Conservation (phyloP, 2,329 filamentous ascomycete genomes). For the Orbilia javanica region DNA sequence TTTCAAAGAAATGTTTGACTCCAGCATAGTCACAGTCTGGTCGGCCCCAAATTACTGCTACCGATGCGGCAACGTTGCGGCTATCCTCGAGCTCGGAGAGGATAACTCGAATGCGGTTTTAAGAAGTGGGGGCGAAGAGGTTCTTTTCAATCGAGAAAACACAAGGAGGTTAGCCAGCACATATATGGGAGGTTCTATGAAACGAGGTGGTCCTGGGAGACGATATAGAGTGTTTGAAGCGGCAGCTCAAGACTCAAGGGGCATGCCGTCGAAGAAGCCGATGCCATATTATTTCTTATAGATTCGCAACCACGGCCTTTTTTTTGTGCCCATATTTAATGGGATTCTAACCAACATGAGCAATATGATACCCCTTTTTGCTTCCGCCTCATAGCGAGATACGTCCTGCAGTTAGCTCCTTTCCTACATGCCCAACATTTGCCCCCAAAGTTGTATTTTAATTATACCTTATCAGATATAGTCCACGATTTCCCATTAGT, state of each 20-base stretch:
- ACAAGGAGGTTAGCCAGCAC: slow-evolving; percentile 64
- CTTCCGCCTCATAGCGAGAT: neutral
- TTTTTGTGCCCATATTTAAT: slow-evolving; percentile 1
- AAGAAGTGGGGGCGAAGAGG: slow-evolving; percentile 78
- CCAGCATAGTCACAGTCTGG: slow-evolving; percentile 98
- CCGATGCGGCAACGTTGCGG: slow-evolving; percentile 93
- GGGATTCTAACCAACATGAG: slow-evolving; percentile 32
- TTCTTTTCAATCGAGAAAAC: slow-evolving; percentile 70
- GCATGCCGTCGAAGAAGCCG: slow-evolving; percentile 99
- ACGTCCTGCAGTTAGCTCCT: slow-evolving; percentile 18
- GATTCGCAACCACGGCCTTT: slow-evolving; percentile 31
- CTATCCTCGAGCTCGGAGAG: slow-evolving; percentile 91
- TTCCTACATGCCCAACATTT: slow-evolving; percentile 19
- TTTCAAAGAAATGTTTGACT: slow-evolving; percentile 99
- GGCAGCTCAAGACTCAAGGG: slow-evolving; percentile 92
- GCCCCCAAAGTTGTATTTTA: slow-evolving; percentile 33
- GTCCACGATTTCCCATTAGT: neutral
- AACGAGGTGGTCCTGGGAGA: slow-evolving; percentile 79
- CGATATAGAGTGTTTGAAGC: slow-evolving; percentile 96
- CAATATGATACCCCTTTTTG: slow-evolving; percentile 51
- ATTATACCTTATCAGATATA: slow-evolving; percentile 22
- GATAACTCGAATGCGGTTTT: slow-evolving; percentile 78
- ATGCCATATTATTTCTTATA: slow-evolving; percentile 93
- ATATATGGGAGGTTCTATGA: slow-evolving; percentile 66
- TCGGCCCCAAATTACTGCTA: slow-evolving; percentile 98